phyloP scores from a whole-genome alignment of 306 rosid genomes.

The Malus sieversii region DNA sequence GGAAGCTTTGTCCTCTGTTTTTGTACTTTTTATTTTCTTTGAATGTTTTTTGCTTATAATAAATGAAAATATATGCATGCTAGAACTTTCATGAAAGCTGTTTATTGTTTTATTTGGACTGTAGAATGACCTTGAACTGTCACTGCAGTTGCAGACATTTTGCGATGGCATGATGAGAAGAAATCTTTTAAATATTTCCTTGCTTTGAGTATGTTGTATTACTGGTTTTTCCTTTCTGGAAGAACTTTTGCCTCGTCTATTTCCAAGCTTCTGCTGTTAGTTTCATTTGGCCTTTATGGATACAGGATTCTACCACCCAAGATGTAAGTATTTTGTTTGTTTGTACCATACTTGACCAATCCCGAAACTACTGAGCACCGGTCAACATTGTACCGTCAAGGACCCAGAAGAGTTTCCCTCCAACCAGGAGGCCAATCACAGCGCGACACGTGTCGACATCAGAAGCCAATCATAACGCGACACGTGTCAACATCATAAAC shows the following conservation, averaged over 20 bases:
- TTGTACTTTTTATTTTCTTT: background rate
- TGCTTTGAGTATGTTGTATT: conserved; percentile 44
- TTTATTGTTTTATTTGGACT: background rate
- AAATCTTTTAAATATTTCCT: conserved; percentile 60
- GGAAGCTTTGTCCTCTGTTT: background rate
- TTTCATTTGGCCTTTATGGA: conserved; percentile 41
- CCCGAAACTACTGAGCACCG: too few relatives aligned
- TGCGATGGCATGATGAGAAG: conserved; percentile 90
- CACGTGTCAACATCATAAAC: too few relatives aligned
- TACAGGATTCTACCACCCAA: conserved; percentile 48
- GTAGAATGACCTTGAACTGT: conserved; percentile 27
- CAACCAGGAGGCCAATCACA: too few relatives aligned
- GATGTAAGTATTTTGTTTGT: conserved; percentile 33
- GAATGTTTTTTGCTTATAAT: background rate
- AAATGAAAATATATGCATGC: background rate
- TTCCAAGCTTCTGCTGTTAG: conserved; percentile 52
- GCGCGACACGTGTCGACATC: too few relatives aligned
- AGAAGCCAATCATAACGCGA: too few relatives aligned
- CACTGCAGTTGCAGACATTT: conserved; percentile 69
- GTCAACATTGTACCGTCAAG: too few relatives aligned
- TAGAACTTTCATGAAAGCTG: conserved; percentile 1
- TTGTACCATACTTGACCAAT: too few relatives aligned
- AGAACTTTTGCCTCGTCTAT: conserved; percentile 47
- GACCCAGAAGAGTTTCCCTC: too few relatives aligned
- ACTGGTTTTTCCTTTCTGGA: conserved; percentile 81